Evolutionary conservation across 305 asterid species (phyloP).

Genomic region (Solanum chacoense): DNA sequence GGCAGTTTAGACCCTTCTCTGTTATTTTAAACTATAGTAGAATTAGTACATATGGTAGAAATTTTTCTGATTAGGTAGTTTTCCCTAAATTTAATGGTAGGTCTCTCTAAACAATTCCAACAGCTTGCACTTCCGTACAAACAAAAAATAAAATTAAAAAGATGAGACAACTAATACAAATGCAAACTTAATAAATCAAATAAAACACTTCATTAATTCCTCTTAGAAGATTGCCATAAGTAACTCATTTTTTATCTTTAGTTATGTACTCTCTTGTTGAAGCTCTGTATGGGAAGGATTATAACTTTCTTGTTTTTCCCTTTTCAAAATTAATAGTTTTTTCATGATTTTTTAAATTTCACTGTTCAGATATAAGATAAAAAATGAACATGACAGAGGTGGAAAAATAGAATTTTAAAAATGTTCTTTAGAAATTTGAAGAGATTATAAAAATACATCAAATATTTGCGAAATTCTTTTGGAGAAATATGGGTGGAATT

Average conservation of each 20-base stretch:
- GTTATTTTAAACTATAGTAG: not conserved
- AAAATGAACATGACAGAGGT: not conserved
- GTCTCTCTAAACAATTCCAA: not conserved
- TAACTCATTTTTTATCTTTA: not conserved
- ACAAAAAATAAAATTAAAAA: not conserved
- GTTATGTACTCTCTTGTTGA: not conserved
- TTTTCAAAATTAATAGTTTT: not conserved
- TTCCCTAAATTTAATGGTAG: not conserved
- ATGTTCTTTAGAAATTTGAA: not conserved
- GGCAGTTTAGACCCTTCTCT: too few relatives aligned
- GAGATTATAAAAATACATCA: too few relatives aligned
- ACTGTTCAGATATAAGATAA: too few relatives aligned
- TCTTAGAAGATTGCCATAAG: not conserved
- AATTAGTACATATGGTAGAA: not conserved
- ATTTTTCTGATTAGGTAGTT: not conserved
- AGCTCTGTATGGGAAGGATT: not conserved
- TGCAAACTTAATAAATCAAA: not conserved
- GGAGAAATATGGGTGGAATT: too few relatives aligned
- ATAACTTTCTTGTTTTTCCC: not conserved
- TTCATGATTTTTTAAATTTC: not conserved
- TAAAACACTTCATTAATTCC: not conserved
- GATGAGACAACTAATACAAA: not conserved
- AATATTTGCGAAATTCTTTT: too few relatives aligned
- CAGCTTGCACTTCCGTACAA: not conserved
- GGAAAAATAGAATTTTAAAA: not conserved